Percentiles rank a stretch among this genome's conserved stretches.
phyloP scores from a whole-genome alignment of 345 rosid species.

The Aquilaria sinensis region DNA sequence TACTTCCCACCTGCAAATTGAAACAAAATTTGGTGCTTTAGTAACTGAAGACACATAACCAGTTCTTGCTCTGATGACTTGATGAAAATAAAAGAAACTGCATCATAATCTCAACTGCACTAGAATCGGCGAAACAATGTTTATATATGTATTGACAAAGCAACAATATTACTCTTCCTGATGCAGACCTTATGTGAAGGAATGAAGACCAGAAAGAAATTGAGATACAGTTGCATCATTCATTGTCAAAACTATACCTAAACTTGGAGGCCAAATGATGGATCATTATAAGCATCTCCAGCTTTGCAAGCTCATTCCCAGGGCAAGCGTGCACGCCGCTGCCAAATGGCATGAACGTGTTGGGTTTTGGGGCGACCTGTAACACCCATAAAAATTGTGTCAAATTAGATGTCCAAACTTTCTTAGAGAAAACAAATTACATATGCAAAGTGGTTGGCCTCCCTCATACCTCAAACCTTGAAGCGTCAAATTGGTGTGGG shows the following conservation, averaged over 20 bases:
- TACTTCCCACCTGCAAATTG: slow-evolving; percentile 65
- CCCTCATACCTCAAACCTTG: slow-evolving; percentile 62
- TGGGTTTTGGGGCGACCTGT: slow-evolving; percentile 54
- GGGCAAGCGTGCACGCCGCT: slow-evolving; percentile 72
- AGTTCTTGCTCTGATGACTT: too few relatives aligned
- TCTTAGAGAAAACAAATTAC: background rate
- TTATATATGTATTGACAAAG: too few relatives aligned
- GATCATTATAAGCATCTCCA: slow-evolving; percentile 60
- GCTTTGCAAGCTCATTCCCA: slow-evolving; percentile 76
- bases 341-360: slow-evolving; percentile 76
- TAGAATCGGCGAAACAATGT: too few relatives aligned
- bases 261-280: slow-evolving; percentile 60
- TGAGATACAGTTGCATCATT: slow-evolving; percentile 3
- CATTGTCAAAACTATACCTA: slow-evolving; percentile 35
- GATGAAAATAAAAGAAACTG: too few relatives aligned
- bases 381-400: background rate
- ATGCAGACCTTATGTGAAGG: too few relatives aligned
- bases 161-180: too few relatives aligned
- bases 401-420: background rate
- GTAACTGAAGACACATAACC: too few relatives aligned
- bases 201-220: background rate
- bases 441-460: background rate
- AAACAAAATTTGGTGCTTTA: background rate
- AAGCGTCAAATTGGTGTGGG: slow-evolving; percentile 64
- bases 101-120: too few relatives aligned